Conservation (phyloP, 2,329 filamentous ascomycete genomes). For the Westerdykella ornata region DNA sequence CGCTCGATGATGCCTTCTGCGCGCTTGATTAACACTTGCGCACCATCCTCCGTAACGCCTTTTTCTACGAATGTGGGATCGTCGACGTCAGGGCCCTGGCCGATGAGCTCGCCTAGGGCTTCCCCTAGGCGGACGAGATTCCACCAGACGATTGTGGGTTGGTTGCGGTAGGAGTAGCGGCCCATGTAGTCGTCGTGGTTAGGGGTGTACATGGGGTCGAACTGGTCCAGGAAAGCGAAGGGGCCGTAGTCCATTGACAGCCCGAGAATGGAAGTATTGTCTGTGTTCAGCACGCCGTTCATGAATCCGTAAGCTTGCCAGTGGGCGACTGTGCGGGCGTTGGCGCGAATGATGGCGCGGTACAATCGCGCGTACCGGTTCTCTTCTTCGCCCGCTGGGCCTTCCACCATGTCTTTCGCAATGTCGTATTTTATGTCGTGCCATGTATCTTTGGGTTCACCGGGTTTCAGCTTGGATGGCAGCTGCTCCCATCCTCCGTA, state of each 20-base stretch:
- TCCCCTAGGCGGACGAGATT: conserved; percentile 90
- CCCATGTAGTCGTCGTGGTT: conserved; percentile 91
- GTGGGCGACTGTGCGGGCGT: conserved; percentile 78
- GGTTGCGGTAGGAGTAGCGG: conserved; percentile 87
- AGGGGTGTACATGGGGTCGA: conserved; percentile 88
- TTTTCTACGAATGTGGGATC: conserved; percentile 62
- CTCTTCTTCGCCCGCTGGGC: conserved; percentile 60
- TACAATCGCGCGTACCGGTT: conserved; percentile 86
- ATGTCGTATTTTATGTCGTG: conserved; percentile 45
- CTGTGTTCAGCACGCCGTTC: conserved; percentile 95
- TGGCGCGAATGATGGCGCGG: conserved; percentile 76
- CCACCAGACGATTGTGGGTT: conserved; percentile 98
- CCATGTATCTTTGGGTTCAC: conserved; percentile 46
- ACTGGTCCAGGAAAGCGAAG: conserved; percentile 96
- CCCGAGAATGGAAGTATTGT: conserved; percentile 89
- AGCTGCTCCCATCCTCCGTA: conserved; percentile 83
- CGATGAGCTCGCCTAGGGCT: conserved; percentile 79
- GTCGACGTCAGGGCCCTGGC: conserved; percentile 67
- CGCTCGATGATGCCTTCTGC: conserved; percentile 79
- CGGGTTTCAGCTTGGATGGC: conserved; percentile 50
- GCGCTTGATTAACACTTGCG: conserved; percentile 63
- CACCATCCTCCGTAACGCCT: conserved; percentile 64
- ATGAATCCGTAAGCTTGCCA: conserved; percentile 99
- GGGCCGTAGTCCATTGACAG: conserved; percentile 91
- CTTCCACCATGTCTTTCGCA: conserved; percentile 55